Conservation (phyloP, 2,329 filamentous ascomycete species). For the Fusarium caatingaense region DNA sequence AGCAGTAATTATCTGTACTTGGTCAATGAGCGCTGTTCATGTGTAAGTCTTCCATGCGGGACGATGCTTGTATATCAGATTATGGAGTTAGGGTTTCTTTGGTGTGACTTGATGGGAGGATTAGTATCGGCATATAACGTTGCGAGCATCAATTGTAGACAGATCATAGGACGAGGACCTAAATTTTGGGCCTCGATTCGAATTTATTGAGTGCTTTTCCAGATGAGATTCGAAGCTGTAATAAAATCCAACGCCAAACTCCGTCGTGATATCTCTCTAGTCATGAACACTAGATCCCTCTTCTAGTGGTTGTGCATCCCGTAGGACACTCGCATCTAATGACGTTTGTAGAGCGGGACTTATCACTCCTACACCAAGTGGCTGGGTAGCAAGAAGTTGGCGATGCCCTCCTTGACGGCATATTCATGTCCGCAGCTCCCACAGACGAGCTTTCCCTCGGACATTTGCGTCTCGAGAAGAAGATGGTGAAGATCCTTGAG, state of each 20-base stretch:
- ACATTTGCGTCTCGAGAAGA: slow-evolving; percentile 89
- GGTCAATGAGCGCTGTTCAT: slow-evolving; percentile 24
- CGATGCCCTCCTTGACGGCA: slow-evolving; percentile 92
- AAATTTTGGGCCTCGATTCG: slow-evolving; percentile 12
- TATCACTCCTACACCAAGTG: slow-evolving; percentile 74
- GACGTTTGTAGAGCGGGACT: background rate
- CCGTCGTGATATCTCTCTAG: slow-evolving; percentile 30
- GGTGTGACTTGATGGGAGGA: slow-evolving; percentile 42
- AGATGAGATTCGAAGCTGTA: slow-evolving; percentile 27
- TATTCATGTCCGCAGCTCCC: slow-evolving; percentile 95
- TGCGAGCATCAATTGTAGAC: slow-evolving; percentile 38
- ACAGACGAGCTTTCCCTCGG: slow-evolving; percentile 89
- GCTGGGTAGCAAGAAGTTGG: slow-evolving; percentile 93
- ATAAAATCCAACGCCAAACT: slow-evolving; percentile 44
- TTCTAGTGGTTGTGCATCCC: slow-evolving; percentile 2
- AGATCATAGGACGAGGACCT: slow-evolving; percentile 24
- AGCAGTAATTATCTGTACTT: slow-evolving; percentile 46
- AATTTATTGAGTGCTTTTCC: slow-evolving; percentile 29
- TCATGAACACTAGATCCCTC: slow-evolving; percentile 6
- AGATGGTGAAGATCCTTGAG: slow-evolving; percentile 83
- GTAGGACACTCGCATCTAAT: background rate
- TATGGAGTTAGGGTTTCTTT: slow-evolving; percentile 47
- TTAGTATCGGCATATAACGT: slow-evolving; percentile 40
- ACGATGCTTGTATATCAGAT: slow-evolving; percentile 47
- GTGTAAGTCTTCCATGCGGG: slow-evolving; percentile 16